These are phyloP conservation scores for Porpolomopsis calyptriformis DNA, from an alignment of 768 basidiomycete species.

Conservation along the genomic window DNA sequence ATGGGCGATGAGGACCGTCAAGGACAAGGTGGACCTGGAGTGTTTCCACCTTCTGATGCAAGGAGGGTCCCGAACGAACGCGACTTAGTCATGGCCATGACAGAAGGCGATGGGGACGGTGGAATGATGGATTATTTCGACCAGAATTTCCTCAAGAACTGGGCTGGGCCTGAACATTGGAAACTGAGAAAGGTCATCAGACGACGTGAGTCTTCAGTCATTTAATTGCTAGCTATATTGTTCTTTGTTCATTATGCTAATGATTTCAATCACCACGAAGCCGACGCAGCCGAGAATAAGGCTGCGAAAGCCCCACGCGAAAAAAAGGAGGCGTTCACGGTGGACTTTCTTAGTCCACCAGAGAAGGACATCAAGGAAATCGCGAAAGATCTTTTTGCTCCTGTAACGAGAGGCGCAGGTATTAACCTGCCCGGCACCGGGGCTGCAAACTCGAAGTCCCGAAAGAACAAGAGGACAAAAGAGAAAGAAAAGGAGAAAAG, in stretches of 20 bases:
- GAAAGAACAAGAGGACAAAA: constrained; percentile 38
- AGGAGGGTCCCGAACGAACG: constrained; percentile 62
- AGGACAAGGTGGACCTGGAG: constrained; percentile 50
- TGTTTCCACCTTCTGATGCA: constrained; percentile 93
- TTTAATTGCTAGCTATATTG: too few relatives aligned
- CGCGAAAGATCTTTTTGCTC: constrained; percentile 66
- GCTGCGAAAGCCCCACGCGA: constrained; percentile 45
- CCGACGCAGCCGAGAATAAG: constrained; percentile 33
- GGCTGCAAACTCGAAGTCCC: constrained; percentile 29
- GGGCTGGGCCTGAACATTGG: constrained; percentile 99
- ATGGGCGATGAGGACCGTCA: constrained; percentile 30
- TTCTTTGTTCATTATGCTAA: constrained; percentile 6
- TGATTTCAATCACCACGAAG: constrained; percentile 15
- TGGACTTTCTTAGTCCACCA: constrained; percentile 60
- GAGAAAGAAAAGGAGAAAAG: constrained; percentile 47
- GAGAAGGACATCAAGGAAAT: constrained; percentile 52
- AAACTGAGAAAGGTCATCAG: constrained; percentile 77
- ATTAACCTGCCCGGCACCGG: constrained; percentile 58
- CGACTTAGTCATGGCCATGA: constrained; percentile 82
- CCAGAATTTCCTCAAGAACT: constrained; percentile 76
- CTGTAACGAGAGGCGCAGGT: constrained; percentile 57
- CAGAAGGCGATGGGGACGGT: constrained; percentile 43
- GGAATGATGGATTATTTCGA: constrained; percentile 86
- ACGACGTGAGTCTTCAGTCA: constrained; percentile 56
- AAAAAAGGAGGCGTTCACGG: constrained; percentile 74